Conservation (phyloP, 257 asterid species). For the Solanum appendiculatum region DNA sequence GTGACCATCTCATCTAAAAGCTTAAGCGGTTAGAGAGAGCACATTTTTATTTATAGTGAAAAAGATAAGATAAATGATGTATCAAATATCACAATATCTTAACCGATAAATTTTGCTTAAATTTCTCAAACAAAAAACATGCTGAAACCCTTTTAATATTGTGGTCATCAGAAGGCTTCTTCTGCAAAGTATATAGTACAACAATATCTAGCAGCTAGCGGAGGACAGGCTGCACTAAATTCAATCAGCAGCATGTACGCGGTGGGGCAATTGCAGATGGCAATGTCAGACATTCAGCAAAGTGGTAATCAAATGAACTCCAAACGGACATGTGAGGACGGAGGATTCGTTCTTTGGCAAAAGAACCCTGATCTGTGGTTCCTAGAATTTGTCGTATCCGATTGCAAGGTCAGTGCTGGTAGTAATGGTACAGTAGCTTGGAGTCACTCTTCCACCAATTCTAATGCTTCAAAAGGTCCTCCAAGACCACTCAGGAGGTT, state of each 20-base stretch:
- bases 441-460: slow-evolving; percentile 64
- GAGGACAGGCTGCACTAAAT: slow-evolving; percentile 63
- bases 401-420: slow-evolving; percentile 68
- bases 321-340: slow-evolving; percentile 34
- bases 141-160: neutral
- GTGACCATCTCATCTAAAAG: neutral
- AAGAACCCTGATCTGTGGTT: slow-evolving; percentile 89
- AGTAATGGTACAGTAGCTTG: slow-evolving; percentile 78
- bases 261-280: slow-evolving; percentile 79
- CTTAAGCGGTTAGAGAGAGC: neutral
- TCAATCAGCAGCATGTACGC: slow-evolving; percentile 72
- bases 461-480: slow-evolving; percentile 58
- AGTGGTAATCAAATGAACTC: slow-evolving; percentile 1
- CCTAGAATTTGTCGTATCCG: slow-evolving; percentile 73
- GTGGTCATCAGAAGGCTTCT: slow-evolving; percentile 49
- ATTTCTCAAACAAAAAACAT: neutral
- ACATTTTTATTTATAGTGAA: neutral
- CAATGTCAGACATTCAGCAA: slow-evolving; percentile 28
- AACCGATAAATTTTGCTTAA: neutral
- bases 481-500: slow-evolving; percentile 80
- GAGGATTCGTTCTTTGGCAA: slow-evolving; percentile 93
- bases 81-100: neutral
- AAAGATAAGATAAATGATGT: neutral
- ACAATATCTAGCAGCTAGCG: slow-evolving; percentile 86
- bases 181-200: slow-evolving; percentile 90